Evolutionary conservation across 2,329 filamentous ascomycete species (phyloP), one percentile per base, ranked within the genome.

Genomic region (Chrysoporthe deuterocubensis): DNA sequence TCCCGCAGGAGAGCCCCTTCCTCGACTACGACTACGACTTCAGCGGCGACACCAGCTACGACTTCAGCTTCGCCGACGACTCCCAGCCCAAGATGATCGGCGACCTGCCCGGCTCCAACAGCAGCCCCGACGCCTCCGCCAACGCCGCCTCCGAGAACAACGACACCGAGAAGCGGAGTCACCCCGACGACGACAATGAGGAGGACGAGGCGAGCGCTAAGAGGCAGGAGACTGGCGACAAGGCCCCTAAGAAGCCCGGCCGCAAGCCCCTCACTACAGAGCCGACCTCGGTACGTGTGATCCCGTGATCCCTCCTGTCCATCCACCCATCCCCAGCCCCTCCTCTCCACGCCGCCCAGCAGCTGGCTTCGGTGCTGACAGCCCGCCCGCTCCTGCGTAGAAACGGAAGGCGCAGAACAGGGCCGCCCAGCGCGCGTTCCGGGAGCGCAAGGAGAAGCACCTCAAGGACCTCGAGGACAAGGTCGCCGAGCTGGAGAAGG

Each of bases 371-470:
- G 18, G 11, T 69, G 71, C 76, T 78, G 73, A 78, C 72, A 68
- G 8, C 40, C 2, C 3, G 50, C 43, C 26, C 62, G 5, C 21
- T 0, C 42, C 44, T 11, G 44, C 71, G 59, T 75, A 97, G 93
- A 96, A 97, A 82, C 91, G 94, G 74, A 99, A 99, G 82, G 96
- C 96, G 11, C 94, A 97, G 76, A 97, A 97, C 73, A 89, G 94
- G 72, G 94, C 94, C 13, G 94, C 94, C 4, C 94, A 97, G 80
- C 89, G 94, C 68, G 94, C 94, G 7, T 97, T 97, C 85, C 89
- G 94, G 65, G 94, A 97, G 78, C 92, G 94, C 71, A 97, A 97
- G 81, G 94, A 97, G 79, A 95, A 92, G 81, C 94, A 96, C 74
- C 78, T 96, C 60, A 93, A 93, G 77, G 91, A 94, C 72, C 85